Conservation (phyloP, 2,329 filamentous ascomycete genomes). For the Fusarium subtropicale region DNA sequence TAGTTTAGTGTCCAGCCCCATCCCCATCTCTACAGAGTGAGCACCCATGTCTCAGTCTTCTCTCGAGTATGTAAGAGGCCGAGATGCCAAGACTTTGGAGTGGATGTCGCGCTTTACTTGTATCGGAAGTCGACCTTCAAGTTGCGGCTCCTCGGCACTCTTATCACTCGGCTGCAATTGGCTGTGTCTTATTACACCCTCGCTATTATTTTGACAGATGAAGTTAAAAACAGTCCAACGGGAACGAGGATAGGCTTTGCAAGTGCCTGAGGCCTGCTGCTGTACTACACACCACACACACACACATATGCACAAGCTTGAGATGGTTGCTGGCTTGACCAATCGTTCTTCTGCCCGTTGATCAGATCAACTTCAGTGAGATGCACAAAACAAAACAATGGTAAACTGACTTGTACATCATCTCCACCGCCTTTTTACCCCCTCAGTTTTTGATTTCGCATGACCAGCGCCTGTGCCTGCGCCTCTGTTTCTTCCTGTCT, state of each 20-base stretch:
- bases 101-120: slow-evolving; percentile 36
- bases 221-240: slow-evolving; percentile 2
- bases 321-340: slow-evolving; percentile 1
- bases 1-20: neutral
- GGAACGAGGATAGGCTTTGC: neutral
- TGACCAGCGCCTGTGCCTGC: slow-evolving; percentile 23
- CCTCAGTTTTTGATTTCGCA: slow-evolving; percentile 17
- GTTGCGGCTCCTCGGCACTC: slow-evolving; percentile 38
- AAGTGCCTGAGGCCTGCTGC: slow-evolving; percentile 31
- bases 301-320: neutral
- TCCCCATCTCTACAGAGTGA: neutral
- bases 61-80: slow-evolving; percentile 7
- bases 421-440: slow-evolving; percentile 38
- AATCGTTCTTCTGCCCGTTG: slow-evolving; percentile 20
- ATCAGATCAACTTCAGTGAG: slow-evolving; percentile 15
- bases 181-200: slow-evolving; percentile 17
- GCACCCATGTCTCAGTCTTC: slow-evolving; percentile 3
- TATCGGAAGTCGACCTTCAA: slow-evolving; percentile 41
- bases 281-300: neutral
- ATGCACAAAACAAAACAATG: slow-evolving; percentile 24
- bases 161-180: slow-evolving; percentile 36
- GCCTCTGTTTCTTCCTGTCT: slow-evolving; percentile 6
- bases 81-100: slow-evolving; percentile 24
- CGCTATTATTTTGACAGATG: slow-evolving; percentile 19
- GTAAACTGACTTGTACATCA: slow-evolving; percentile 11